These are phyloP conservation scores for Kazachstania sp. DNA, from an alignment of 1,139 yeast genomes.

Conservation along the genomic window DNA sequence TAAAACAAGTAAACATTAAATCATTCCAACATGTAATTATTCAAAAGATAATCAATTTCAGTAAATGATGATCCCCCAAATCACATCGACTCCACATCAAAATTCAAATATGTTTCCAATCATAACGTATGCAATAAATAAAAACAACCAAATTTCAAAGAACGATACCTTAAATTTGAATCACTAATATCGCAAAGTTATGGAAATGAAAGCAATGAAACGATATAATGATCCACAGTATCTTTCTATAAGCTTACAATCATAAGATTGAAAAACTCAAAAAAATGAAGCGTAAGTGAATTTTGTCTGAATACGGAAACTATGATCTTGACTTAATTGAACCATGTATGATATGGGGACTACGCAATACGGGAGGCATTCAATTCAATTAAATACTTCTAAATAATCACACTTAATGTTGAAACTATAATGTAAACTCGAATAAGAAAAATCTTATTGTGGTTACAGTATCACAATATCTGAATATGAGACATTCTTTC, in stretches of 20 bases:
- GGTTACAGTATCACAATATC: not conserved
- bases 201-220: constrained; percentile 25
- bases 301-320: not conserved
- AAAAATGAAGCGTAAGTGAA: constrained; percentile 8
- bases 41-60: not conserved
- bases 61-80: not conserved
- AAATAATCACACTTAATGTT: too few species aligned
- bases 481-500: not conserved
- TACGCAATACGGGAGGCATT: too few species aligned
- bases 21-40: not conserved
- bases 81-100: not conserved
- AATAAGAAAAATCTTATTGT: not conserved
- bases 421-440: not conserved
- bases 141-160: not conserved
- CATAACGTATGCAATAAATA: not conserved
- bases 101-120: not conserved
- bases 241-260: constrained; percentile 11
- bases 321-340: not conserved
- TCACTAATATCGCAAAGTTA: constrained; percentile 16
- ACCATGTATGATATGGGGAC: too few species aligned
- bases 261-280: constrained; percentile 18
- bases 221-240: constrained; percentile 15
- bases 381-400: too few species aligned
- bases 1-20: not conserved
- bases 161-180: constrained; percentile 12